Percentiles rank a stretch among this genome's conserved stretches.
Evolutionary conservation across 1,284 basidiomycete genomes (phyloP).

Genomic region (Thecaphora frezii): DNA sequence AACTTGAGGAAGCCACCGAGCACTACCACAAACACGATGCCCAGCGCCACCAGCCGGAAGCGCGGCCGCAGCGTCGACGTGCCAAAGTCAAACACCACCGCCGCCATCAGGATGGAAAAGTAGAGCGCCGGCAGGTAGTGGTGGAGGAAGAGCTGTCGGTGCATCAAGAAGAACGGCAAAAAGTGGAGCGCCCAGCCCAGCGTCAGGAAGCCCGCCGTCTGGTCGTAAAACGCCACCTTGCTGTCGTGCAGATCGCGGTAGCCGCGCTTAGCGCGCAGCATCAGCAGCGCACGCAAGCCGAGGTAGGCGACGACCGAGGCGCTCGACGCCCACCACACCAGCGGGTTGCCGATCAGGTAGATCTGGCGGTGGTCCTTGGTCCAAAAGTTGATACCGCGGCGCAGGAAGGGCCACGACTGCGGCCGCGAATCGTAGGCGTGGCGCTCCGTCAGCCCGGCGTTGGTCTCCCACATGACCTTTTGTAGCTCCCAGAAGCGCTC

Average conservation of each 20-base stretch:
- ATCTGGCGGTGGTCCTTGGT: conserved; percentile 92
- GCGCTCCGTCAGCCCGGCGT: conserved; percentile 88
- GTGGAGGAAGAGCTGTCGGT: conserved; percentile 91
- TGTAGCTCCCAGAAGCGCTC: conserved; percentile 90
- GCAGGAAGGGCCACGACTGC: conserved; percentile 80
- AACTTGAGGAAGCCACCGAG: conserved; percentile 79
- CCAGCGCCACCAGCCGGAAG: conserved; percentile 76
- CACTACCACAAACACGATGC: conserved; percentile 71
- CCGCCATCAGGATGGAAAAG: conserved; percentile 81
- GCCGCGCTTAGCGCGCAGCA: conserved; percentile 86
- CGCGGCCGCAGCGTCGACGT: conserved; percentile 77
- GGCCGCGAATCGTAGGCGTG: conserved; percentile 94
- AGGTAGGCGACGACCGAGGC: conserved; percentile 72
- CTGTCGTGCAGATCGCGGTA: conserved; percentile 87
- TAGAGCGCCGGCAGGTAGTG: conserved; percentile 96
- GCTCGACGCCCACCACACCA: conserved; percentile 86
- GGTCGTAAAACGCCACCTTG: conserved; percentile 83
- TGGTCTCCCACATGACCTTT: conserved; percentile 96
- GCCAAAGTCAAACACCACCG: conserved; percentile 78
- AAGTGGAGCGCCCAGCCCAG: conserved; percentile 94
- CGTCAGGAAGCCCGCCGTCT: conserved; percentile 84
- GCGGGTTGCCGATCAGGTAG: conserved; percentile 90
- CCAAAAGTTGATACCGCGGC: conserved; percentile 94
- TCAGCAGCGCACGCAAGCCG: conserved; percentile 72
- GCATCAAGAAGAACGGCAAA: conserved; percentile 94